Conservation (phyloP, 2,329 filamentous ascomycete species). For the Colletotrichum camelliae region DNA sequence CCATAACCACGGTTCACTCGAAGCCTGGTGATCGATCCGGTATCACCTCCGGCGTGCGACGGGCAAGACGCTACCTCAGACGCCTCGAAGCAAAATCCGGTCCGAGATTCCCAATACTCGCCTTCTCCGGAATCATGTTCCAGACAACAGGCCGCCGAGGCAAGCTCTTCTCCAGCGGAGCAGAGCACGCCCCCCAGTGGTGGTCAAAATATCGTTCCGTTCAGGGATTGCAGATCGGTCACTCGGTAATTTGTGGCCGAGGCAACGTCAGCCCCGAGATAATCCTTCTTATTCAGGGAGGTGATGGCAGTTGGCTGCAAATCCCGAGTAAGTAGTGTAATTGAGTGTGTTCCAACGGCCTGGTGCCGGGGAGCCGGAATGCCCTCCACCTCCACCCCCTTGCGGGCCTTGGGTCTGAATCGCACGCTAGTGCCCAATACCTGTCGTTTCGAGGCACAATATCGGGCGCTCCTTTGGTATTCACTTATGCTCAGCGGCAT, state of each 20-base stretch:
- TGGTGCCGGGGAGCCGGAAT: constrained; percentile 3
- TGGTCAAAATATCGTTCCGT: background rate
- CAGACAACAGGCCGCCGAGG: background rate
- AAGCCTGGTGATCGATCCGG: background rate
- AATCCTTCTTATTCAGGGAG: background rate
- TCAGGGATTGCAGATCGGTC: background rate
- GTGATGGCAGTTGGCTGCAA: background rate
- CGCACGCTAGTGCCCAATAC: background rate
- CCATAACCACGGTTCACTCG: background rate
- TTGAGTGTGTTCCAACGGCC: background rate
- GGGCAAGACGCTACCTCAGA: background rate
- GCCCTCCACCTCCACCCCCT: background rate
- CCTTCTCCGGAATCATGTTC: background rate
- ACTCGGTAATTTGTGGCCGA: background rate
- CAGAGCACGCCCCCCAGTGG: background rate
- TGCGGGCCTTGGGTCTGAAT: background rate
- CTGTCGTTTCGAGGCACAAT: background rate
- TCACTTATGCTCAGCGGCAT: background rate
- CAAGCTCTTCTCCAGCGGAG: background rate
- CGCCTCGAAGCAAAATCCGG: background rate
- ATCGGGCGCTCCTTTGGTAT: background rate
- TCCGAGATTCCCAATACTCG: background rate
- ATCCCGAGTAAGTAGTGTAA: background rate
- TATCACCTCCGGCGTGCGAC: background rate
- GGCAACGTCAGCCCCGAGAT: background rate